Conservation (phyloP, 2,329 filamentous ascomycete genomes). For the Emergomyces africanus region DNA sequence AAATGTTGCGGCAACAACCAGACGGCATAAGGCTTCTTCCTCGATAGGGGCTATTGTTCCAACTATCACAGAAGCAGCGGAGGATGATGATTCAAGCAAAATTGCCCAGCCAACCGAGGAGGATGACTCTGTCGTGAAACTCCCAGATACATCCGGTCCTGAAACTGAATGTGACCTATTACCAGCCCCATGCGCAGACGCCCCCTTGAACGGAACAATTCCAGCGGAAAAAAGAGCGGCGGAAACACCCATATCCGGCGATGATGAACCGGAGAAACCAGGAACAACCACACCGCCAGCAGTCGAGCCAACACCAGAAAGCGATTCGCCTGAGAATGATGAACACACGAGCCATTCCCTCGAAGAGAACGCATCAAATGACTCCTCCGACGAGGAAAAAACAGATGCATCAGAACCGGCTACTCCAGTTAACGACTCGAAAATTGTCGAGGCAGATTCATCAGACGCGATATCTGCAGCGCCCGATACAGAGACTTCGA, state of each 20-base stretch:
- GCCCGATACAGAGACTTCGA: not conserved
- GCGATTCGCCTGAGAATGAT: not conserved
- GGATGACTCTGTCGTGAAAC: not conserved
- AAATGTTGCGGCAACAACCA: constrained; percentile 52
- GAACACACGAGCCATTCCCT: not conserved
- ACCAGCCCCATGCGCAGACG: not conserved
- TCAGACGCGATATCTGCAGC: not conserved
- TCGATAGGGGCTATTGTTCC: constrained; percentile 61
- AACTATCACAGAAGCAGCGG: constrained; percentile 55
- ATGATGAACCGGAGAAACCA: not conserved
- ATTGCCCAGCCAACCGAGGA: constrained; percentile 8
- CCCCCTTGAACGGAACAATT: not conserved
- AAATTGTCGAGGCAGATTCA: not conserved
- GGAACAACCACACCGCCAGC: not conserved
- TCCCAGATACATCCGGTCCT: not conserved
- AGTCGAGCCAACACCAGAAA: not conserved
- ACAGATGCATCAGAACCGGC: not conserved
- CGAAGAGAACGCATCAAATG: not conserved
- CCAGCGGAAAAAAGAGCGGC: not conserved
- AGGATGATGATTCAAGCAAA: constrained; percentile 24
- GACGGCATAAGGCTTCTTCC: constrained; percentile 54
- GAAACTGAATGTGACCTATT: not conserved
- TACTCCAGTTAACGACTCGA: not conserved
- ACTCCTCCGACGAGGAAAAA: not conserved
- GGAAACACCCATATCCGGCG: not conserved